These are phyloP conservation scores for Zanthoxylum bungeanum DNA, from an alignment of 345 rosid genomes.

Conservation along the genomic window DNA sequence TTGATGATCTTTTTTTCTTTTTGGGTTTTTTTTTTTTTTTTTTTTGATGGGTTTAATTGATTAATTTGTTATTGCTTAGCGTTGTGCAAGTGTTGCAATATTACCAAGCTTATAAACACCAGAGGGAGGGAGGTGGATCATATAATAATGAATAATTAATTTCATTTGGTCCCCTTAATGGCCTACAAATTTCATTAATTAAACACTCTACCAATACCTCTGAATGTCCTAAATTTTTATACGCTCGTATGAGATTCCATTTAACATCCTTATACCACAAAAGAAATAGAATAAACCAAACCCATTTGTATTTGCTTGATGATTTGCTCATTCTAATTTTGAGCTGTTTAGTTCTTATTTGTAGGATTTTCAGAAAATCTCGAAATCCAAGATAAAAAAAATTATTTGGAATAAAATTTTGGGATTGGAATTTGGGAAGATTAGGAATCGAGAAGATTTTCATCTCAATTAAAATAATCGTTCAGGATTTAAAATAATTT, in stretches of 20 bases:
- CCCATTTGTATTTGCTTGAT: slow-evolving; percentile 42
- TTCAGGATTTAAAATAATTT: too few relatives aligned
- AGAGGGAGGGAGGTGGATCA: slow-evolving; percentile 61
- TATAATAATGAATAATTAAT: slow-evolving; percentile 55
- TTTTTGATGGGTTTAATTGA: slow-evolving; percentile 4
- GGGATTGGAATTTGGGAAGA: too few relatives aligned
- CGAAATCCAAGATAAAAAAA: too few relatives aligned
- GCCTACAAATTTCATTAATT: slow-evolving; percentile 65
- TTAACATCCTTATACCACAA: slow-evolving; percentile 51
- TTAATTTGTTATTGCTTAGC: slow-evolving; percentile 11
- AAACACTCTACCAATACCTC: slow-evolving; percentile 21
- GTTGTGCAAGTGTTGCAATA: slow-evolving; percentile 30
- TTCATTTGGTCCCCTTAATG: slow-evolving; percentile 62
- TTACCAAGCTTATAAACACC: slow-evolving; percentile 65
- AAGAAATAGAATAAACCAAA: slow-evolving; percentile 43
- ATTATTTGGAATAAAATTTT: too few relatives aligned
- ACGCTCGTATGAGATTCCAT: slow-evolving; percentile 43
- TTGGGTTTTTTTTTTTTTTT: slow-evolving; percentile 14
- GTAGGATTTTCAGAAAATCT: too few relatives aligned
- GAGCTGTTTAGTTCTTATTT: background rate
- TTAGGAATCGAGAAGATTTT: too few relatives aligned
- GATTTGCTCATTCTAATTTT: slow-evolving; percentile 24
- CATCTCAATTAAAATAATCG: too few relatives aligned
- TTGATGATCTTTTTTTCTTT: slow-evolving; percentile 1
- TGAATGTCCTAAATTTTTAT: slow-evolving; percentile 28